Evolutionary conservation across 805 yeast genomes (phyloP), one percentile per base, ranked within the genome.

Genomic region (Candida wancherniae): DNA sequence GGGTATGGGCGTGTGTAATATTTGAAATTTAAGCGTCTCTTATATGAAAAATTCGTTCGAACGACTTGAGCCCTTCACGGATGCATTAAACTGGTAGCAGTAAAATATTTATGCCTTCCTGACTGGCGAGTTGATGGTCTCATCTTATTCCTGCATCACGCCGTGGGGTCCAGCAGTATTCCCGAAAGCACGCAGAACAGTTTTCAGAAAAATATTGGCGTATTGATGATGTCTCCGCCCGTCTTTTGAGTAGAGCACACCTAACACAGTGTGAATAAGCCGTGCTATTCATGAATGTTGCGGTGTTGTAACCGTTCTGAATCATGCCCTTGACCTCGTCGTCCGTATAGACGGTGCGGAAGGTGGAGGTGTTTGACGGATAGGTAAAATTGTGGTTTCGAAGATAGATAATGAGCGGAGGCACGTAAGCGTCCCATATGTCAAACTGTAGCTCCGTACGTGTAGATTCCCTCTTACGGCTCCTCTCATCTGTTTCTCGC

Each of bases 291-390:
- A 51, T 57, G 29, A 47, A 50, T 0, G 77, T 69, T 19, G 74
- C 79, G 15, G 78, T 50, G 26, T 64, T 62, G 42, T 60, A 69
- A 0, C 82, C 81, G 42, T 75, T 77, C 22, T 56, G 47, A 17
- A 76, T 48, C 73, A 76, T 68, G 3, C 55, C 50, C 3, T 42
- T 34, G 4, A 62, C 57, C 45, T 77, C 82, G 0, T 45, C 47
- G 9, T 53, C 47, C 3, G 60, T 61, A 47, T 75, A 78, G 14
- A 69, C 64, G 28, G 74, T 50, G 40, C 74, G 71, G 51, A 78
- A 77, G 0, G 84, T 77, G 1, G 83, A 76, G 1, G 71, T 67
- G 46, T 77, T 78, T 3, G 82, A 66, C 0, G 51, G 37, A 37
- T 51, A 71, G 0, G 69, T 50, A 29, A 62, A 58, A 15, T 61